Percentiles rank a stretch among this genome's conserved stretches.
Conservation (phyloP, 192 early-diverging fungal species). For the Chytriomyces sp. region DNA sequence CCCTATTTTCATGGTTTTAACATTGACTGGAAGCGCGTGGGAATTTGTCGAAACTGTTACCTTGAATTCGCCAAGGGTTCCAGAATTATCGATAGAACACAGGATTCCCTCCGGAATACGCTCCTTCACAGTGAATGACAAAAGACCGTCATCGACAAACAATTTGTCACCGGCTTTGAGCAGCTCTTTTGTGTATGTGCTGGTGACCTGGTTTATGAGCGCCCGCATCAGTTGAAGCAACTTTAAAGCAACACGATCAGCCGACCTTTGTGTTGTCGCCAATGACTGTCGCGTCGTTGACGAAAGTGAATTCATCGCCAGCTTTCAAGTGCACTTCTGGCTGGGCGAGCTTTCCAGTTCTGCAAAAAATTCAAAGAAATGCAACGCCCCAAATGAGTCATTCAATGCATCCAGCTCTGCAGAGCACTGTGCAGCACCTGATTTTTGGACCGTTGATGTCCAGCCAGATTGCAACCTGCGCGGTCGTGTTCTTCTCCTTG, state of each 20-base stretch:
- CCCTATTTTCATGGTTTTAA: constrained; percentile 31
- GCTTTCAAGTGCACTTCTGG: constrained; percentile 49
- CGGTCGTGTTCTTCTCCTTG: constrained; percentile 39
- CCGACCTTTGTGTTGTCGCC: constrained; percentile 58
- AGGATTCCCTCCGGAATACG: constrained; percentile 52
- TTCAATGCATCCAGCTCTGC: too few species aligned
- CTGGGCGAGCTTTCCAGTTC: constrained; percentile 58
- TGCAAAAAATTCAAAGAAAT: constrained; percentile 3
- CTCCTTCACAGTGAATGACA: constrained; percentile 91
- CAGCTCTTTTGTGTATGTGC: constrained; percentile 64
- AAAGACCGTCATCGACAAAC: constrained; percentile 89
- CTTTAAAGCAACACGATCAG: too few species aligned
- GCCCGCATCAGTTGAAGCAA: too few species aligned
- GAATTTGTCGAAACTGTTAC: neutral
- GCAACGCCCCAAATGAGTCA: neutral
- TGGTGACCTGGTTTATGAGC: constrained; percentile 31
- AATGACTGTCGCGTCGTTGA: constrained; percentile 55
- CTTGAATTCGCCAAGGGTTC: constrained; percentile 58
- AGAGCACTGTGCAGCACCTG: constrained; percentile 35
- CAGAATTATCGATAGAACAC: constrained; percentile 53
- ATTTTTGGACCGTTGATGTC: constrained; percentile 70
- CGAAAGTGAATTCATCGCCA: constrained; percentile 62
- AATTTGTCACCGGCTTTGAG: constrained; percentile 60
- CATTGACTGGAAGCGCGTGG: too few species aligned
- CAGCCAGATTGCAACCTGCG: constrained; percentile 63